Conservation (phyloP, 1,139 yeast genomes). For the Nakaseomyces nivariensis region DNA sequence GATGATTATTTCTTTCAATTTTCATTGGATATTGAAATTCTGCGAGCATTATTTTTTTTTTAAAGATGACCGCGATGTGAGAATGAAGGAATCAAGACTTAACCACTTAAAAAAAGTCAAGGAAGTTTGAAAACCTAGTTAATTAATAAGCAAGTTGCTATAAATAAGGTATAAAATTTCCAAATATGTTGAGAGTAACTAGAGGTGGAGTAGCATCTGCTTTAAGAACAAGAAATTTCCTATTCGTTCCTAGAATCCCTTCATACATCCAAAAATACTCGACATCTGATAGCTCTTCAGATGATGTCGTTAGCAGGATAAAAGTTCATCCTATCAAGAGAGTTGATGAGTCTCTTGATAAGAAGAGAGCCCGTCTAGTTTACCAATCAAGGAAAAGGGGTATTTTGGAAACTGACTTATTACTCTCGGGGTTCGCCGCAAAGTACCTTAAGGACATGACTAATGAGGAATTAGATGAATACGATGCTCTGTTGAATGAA, state of each 20-base stretch:
- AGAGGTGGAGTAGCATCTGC: background rate
- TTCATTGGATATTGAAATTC: no score
- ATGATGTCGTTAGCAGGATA: slow-evolving; percentile 30
- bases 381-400: slow-evolving; percentile 96
- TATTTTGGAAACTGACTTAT: slow-evolving; percentile 81
- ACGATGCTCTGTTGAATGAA: slow-evolving; percentile 77
- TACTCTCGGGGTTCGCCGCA: slow-evolving; percentile 79
- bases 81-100: no score
- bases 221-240: background rate
- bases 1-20: no score
- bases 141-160: no score
- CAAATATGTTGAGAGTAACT: background rate
- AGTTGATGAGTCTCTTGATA: slow-evolving; percentile 61
- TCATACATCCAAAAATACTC: background rate
- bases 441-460: slow-evolving; percentile 51
- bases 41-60: no score
- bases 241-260: background rate
- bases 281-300: slow-evolving; percentile 5
- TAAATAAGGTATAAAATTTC: no score
- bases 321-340: slow-evolving; percentile 70
- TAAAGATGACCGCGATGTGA: no score
- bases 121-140: no score
- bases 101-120: no score
- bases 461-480: slow-evolving; percentile 69
- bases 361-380: slow-evolving; percentile 72